These are phyloP conservation scores for Pleurotus tuoliensis DNA, from an alignment of 768 basidiomycete genomes.

Conservation along the genomic window DNA sequence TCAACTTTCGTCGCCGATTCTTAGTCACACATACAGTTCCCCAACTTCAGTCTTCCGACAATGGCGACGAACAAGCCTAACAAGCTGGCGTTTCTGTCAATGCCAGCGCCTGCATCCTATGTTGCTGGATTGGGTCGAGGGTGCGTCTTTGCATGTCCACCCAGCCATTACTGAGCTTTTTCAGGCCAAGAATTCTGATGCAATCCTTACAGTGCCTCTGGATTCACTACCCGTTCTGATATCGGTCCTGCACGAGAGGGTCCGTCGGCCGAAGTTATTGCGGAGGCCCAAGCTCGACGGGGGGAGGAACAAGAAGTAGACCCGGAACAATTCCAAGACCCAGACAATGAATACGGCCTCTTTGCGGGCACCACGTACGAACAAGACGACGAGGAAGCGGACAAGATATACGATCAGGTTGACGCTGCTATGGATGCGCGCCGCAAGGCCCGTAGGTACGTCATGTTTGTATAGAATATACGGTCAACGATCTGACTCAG, in stretches of 20 bases:
- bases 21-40: no score
- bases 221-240: conserved; percentile 97
- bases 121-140: conserved; percentile 98
- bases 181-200: background rate
- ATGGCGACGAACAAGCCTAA: conserved; percentile 56
- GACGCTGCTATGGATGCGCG: conserved; percentile 89
- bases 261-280: conserved; percentile 86
- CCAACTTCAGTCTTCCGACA: no score
- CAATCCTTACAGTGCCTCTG: conserved; percentile 67
- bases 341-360: conserved; percentile 94
- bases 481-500: no score
- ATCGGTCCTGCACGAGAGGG: conserved; percentile 97
- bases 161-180: conserved; percentile 5
- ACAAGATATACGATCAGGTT: conserved; percentile 90
- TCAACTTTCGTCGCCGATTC: no score
- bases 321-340: conserved; percentile 92
- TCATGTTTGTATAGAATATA: conserved; percentile 15
- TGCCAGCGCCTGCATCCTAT: conserved; percentile 94
- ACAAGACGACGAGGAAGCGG: conserved; percentile 96
- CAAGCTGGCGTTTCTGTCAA: conserved; percentile 83
- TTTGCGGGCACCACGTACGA: conserved; percentile 97
- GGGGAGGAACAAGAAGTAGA: conserved; percentile 88
- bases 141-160: conserved; percentile 37
- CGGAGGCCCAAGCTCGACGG: conserved; percentile 84
- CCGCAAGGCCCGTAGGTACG: conserved; percentile 70